phyloP scores from a whole-genome alignment of 345 rosid species.

The Hibiscus trionum region DNA sequence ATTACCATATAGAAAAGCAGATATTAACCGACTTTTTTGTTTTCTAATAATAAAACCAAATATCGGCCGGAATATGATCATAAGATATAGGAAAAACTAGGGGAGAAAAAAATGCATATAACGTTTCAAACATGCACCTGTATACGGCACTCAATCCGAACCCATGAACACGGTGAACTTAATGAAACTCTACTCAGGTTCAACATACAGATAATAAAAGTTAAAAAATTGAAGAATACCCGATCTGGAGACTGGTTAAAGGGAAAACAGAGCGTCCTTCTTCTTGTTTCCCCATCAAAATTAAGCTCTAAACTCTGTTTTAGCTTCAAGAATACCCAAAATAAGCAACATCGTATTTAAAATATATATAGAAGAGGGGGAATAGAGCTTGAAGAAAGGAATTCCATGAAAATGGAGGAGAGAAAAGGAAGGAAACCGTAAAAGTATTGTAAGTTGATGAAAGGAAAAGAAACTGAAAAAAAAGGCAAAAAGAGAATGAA shows the following conservation, averaged over 20 bases:
- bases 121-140: not conserved
- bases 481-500: not conserved
- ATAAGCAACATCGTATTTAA: not conserved
- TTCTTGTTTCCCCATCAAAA: constrained; percentile 5
- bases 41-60: not conserved
- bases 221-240: constrained; percentile 1
- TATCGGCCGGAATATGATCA: not conserved
- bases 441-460: constrained; percentile 31
- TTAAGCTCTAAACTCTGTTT: constrained; percentile 6
- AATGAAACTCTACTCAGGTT: not conserved
- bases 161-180: not conserved
- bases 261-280: constrained; percentile 5
- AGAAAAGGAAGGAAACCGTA: constrained; percentile 14
- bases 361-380: not conserved
- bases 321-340: not conserved
- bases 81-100: not conserved
- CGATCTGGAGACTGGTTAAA: constrained; percentile 14
- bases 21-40: not conserved
- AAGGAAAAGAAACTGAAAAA: constrained; percentile 5
- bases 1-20: not conserved
- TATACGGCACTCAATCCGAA: not conserved
- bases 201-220: not conserved
- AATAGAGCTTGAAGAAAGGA: constrained; percentile 16
- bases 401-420: constrained; percentile 30
- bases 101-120: no score